phyloP scores from a whole-genome alignment of 768 basidiomycete species.

The Termitomyces sp. region DNA sequence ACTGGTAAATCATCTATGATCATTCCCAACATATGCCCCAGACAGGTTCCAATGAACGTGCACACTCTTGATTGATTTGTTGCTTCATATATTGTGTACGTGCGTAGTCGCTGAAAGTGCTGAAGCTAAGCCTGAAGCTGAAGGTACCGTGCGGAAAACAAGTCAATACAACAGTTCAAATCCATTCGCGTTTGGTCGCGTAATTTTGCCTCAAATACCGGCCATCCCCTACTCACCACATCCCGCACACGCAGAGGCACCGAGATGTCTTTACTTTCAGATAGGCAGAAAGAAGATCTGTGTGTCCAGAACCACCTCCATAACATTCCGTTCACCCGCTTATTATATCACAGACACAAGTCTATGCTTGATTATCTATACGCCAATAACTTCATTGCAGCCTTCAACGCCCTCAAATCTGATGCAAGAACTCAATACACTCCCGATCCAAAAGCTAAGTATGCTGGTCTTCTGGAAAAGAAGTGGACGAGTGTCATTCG shows the following conservation, averaged over 20 bases:
- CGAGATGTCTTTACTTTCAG: slow-evolving; percentile 26
- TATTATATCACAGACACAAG: slow-evolving; percentile 49
- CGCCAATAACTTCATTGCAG: slow-evolving; percentile 55
- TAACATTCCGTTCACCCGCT: not conserved
- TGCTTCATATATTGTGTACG: not conserved
- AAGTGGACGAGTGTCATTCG: slow-evolving; percentile 98
- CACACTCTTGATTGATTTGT: no score
- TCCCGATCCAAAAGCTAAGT: slow-evolving; percentile 84
- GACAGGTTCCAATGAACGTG: not conserved
- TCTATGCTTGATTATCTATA: slow-evolving; percentile 77
- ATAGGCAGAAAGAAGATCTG: slow-evolving; percentile 27
- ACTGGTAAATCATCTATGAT: not conserved
- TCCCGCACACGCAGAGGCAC: not conserved
- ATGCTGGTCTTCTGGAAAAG: slow-evolving; percentile 87
- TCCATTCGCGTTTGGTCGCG: slow-evolving; percentile 8
- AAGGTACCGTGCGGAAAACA: slow-evolving; percentile 5
- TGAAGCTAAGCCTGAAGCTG: not conserved
- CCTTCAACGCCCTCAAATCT: slow-evolving; percentile 53
- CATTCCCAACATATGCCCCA: not conserved
- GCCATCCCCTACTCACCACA: not conserved
- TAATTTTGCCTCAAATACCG: slow-evolving; percentile 1
- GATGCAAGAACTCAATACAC: slow-evolving; percentile 57
- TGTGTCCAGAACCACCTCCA: slow-evolving; percentile 12
- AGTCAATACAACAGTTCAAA: slow-evolving; percentile 11
- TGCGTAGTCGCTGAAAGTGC: not conserved